Evolutionary conservation across 805 yeast species (phyloP), one percentile per base, ranked within the genome.

Genomic region (Lipomyces sp.): DNA sequence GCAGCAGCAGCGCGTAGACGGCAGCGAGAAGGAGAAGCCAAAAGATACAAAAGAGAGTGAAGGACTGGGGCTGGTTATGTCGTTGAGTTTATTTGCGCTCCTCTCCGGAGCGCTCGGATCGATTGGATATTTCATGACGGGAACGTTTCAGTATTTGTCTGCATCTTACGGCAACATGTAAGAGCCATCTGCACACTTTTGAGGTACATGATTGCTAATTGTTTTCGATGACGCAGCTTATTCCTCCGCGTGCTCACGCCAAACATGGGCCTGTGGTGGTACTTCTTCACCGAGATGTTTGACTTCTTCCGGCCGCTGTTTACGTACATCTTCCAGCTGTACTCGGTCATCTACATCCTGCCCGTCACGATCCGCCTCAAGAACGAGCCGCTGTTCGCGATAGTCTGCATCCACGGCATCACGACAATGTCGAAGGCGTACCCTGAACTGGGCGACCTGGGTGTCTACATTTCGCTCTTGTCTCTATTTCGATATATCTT

Each of bases 211-310:
- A n/a, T n/a, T n/a, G n/a, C n/a, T n/a, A n/a, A n/a, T n/a, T n/a
- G n/a, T n/a, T n/a, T n/a, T n/a, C n/a, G n/a, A n/a, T 48, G 18
- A 24, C 33, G 22, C 32, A 47, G 7, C 26, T 45, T 5, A 8
- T 22, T 19, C 13, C 35, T 2, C 24, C 70, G 72, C 22, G 83
- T 86, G 61, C 79, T 89, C 54, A 75, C 82, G 4, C 98, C 98
- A 24, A 93, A 93, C 68, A 67, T 93, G 58, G 98, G 98, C 0
- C 72, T 93, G 19, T 93, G 99, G 99, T 93, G 99, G 99, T 93
- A 93, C 71, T 82, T 90, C 62, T 93, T 93, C 73, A 85, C 91
- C 37, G 98, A 93, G 68, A 86, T 93, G 80, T 93, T 93, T 69
- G 93, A 84, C 48, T 85, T 82, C 64, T 93, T 91, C 74, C 77